A percentile compares a stretch with the other conserved stretches of the same genome.
These are phyloP conservation scores for Mucor indicus DNA, from an alignment of 371 early-diverging fungal species.

Conservation along the genomic window DNA sequence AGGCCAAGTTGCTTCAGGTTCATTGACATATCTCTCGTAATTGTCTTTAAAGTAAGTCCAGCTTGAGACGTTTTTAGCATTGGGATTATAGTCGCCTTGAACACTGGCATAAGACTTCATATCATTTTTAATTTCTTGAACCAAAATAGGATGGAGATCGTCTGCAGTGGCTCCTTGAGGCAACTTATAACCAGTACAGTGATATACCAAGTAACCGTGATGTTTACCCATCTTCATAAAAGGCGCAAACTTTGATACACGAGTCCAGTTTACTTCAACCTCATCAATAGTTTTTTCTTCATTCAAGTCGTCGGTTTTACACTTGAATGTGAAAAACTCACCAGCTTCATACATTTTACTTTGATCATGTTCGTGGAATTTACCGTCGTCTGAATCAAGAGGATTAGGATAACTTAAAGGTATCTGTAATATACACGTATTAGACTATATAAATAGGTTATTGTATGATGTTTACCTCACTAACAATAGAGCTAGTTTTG, in stretches of 20 bases:
- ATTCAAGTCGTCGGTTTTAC: conserved; percentile 17
- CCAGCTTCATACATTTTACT: conserved; percentile 39
- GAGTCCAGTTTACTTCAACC: conserved; percentile 37
- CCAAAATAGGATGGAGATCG: conserved; percentile 20
- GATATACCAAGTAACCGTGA: conserved; percentile 28
- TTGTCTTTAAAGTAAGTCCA: conserved; percentile 36
- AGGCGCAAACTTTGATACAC: conserved; percentile 25
- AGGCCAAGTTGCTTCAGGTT: conserved; percentile 22
- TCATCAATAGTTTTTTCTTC: conserved; percentile 14
- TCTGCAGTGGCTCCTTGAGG: conserved; percentile 22
- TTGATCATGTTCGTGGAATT: conserved; percentile 24
- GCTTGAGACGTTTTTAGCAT: conserved; percentile 24
- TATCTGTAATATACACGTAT: conserved; percentile 10
- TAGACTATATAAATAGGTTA: neutral
- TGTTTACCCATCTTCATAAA: conserved; percentile 40
- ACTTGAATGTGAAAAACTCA: conserved; percentile 36
- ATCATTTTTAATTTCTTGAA: conserved; percentile 16
- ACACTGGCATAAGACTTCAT: conserved; percentile 20
- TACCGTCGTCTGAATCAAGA: conserved; percentile 21
- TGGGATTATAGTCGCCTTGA: conserved; percentile 20
- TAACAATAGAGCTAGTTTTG: conserved; percentile 13
- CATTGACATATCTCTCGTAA: conserved; percentile 25
- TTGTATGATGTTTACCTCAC: conserved; percentile 15
- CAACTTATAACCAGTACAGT: conserved; percentile 34
- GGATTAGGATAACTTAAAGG: conserved; percentile 39